Evolutionary conservation across 1,284 basidiomycete species (phyloP).

Genomic region (Paramarasmius palmivorus): DNA sequence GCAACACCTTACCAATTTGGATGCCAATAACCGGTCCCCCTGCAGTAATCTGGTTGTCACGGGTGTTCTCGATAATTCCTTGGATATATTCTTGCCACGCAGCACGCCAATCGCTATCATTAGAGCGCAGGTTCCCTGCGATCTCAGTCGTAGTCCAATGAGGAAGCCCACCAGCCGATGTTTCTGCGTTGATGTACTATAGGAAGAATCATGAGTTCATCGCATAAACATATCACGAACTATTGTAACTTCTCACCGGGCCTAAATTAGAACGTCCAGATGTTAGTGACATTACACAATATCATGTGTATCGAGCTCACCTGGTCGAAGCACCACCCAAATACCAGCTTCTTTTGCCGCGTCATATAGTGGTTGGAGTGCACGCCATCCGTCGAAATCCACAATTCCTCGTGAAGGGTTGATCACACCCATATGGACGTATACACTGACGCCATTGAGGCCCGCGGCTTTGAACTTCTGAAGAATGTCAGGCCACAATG

Average conservation of each 20-base stretch:
- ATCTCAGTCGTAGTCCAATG: constrained; percentile 76
- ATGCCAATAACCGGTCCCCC: constrained; percentile 77
- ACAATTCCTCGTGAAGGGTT: constrained; percentile 76
- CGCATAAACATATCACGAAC: constrained; percentile 27
- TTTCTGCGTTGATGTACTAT: constrained; percentile 78
- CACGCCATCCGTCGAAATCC: constrained; percentile 42
- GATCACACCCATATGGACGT: constrained; percentile 72
- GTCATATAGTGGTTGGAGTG: constrained; percentile 65
- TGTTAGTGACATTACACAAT: too few species aligned
- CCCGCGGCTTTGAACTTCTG: constrained; percentile 82
- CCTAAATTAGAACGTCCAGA: too few species aligned
- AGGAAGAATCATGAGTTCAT: constrained; percentile 10
- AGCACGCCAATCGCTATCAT: constrained; percentile 62
- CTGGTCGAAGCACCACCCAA: constrained; percentile 66
- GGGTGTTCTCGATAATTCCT: constrained; percentile 59
- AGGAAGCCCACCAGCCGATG: constrained; percentile 76
- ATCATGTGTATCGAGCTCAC: constrained; percentile 24
- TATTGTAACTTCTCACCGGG: too few species aligned
- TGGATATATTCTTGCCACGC: constrained; percentile 73
- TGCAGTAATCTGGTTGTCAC: constrained; percentile 65
- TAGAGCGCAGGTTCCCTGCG: constrained; percentile 64
- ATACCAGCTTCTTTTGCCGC: constrained; percentile 60
- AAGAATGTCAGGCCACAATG: constrained; percentile 82
- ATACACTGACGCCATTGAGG: constrained; percentile 74
- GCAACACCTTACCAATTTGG: constrained; percentile 52